These are phyloP conservation scores for Saccharomycopsis hybrid DNA, from an alignment of 1,139 yeast genomes.

Conservation along the genomic window DNA sequence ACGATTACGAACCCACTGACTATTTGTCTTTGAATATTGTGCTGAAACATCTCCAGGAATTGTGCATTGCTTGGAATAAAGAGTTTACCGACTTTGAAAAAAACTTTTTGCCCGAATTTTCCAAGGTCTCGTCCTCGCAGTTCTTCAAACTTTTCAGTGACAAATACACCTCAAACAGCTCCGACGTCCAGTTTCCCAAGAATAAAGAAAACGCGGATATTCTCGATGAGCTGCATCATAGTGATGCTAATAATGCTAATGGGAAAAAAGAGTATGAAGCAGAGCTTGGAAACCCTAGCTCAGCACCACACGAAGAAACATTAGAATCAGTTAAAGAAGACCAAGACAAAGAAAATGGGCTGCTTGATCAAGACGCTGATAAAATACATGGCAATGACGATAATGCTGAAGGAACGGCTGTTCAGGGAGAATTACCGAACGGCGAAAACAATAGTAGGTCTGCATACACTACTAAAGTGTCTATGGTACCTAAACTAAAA, in stretches of 20 bases:
- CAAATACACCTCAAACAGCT: too few species aligned
- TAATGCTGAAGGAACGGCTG: not conserved
- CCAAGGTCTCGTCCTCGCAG: constrained; percentile 34
- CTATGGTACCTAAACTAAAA: constrained; percentile 17
- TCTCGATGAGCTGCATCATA: too few species aligned
- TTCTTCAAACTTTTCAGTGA: constrained; percentile 7
- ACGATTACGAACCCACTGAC: constrained; percentile 52
- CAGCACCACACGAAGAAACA: not conserved
- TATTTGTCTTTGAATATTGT: constrained; percentile 65
- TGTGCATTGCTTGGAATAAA: constrained; percentile 81
- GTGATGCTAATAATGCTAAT: too few species aligned
- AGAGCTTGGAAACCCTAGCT: not conserved
- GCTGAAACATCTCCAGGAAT: constrained; percentile 66
- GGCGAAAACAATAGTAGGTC: not conserved
- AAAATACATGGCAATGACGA: not conserved
- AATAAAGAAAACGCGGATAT: too few species aligned
- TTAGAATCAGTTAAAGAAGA: not conserved
- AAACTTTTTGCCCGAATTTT: constrained; percentile 80
- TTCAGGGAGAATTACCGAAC: not conserved
- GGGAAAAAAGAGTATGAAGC: not conserved
- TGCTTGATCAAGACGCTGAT: not conserved
- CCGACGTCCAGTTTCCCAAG: too few species aligned
- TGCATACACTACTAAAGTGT: constrained; percentile 9
- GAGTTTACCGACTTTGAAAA: constrained; percentile 78
- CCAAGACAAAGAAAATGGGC: not conserved